phyloP scores from a whole-genome alignment of 495 filamentous ascomycete species.

The Tuber borchii region DNA sequence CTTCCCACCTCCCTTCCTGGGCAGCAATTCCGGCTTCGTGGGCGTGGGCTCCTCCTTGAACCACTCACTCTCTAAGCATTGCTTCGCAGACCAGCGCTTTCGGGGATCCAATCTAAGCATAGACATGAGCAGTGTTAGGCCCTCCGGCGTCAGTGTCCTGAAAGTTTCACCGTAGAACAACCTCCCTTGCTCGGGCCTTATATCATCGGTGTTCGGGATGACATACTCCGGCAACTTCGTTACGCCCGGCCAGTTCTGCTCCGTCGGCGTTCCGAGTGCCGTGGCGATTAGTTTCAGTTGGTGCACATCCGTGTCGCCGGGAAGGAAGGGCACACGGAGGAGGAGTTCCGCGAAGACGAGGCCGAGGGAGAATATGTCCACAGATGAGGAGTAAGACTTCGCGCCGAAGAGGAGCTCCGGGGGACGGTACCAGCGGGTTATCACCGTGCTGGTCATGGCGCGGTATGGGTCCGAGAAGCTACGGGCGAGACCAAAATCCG shows the following conservation, averaged over 20 bases:
- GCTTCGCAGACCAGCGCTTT: constrained; percentile 65
- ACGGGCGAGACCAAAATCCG: constrained; percentile 93
- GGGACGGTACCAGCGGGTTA: constrained; percentile 93
- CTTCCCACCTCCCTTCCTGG: constrained; percentile 58
- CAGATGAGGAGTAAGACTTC: constrained; percentile 77
- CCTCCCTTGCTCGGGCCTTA: constrained; percentile 57
- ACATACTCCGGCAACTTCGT: constrained; percentile 70
- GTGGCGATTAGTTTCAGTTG: constrained; percentile 74
- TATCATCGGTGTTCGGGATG: constrained; percentile 51
- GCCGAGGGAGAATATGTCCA: constrained; percentile 94
- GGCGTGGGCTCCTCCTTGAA: constrained; percentile 79
- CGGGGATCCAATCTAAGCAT: constrained; percentile 82
- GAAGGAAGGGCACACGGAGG: constrained; percentile 69
- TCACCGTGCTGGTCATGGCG: constrained; percentile 87
- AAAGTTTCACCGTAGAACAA: constrained; percentile 68
- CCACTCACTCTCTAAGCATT: constrained; percentile 76
- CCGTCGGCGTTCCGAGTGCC: constrained; percentile 81
- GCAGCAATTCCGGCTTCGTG: constrained; percentile 75
- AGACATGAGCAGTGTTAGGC: constrained; percentile 77
- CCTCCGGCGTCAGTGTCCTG: constrained; percentile 66
- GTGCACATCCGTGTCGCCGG: constrained; percentile 72
- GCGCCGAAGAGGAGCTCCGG: constrained; percentile 90
- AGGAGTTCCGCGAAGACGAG: constrained; percentile 88
- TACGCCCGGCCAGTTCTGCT: constrained; percentile 94
- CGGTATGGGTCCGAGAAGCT: constrained; percentile 80